These are phyloP conservation scores for Ceratorhiza oryzae-sativae DNA, from an alignment of 1,284 basidiomycete genomes.

Conservation along the genomic window DNA sequence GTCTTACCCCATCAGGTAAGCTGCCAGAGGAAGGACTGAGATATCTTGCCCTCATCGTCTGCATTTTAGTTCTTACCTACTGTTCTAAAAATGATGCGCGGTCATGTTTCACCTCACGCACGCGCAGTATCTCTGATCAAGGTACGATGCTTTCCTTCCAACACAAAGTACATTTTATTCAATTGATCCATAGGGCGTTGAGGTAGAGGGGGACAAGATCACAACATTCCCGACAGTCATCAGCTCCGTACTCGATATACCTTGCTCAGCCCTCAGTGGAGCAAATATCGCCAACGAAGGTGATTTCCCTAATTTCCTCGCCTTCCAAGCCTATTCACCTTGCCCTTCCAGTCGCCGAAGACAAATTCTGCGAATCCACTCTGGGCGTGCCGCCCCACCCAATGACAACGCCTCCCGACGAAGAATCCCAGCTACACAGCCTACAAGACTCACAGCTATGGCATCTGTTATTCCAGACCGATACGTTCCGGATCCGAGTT, in stretches of 20 bases:
- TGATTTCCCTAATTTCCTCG: conserved; percentile 39
- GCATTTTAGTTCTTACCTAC: conserved; percentile 51
- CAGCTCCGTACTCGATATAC: conserved; percentile 56
- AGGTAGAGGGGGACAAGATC: conserved; percentile 59
- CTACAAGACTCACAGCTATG: conserved; percentile 48
- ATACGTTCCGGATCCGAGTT: conserved; percentile 52
- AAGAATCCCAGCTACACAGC: conserved; percentile 31
- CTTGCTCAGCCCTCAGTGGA: conserved; percentile 60
- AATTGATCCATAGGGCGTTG: conserved; percentile 52
- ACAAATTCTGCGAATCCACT: conserved; percentile 64
- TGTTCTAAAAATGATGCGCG: conserved; percentile 52
- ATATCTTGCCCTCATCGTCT: no score
- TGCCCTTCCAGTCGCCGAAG: conserved; percentile 53
- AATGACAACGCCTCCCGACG: conserved; percentile 46
- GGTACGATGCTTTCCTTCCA: conserved; percentile 35
- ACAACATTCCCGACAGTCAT: conserved; percentile 63
- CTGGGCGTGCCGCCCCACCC: conserved; percentile 56
- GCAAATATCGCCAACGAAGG: conserved; percentile 66
- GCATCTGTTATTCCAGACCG: conserved; percentile 54
- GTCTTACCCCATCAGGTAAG: conserved; percentile 61
- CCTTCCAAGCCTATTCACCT: not conserved
- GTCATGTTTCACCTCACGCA: conserved; percentile 53
- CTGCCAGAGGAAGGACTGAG: not conserved
- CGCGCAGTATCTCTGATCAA: conserved; percentile 59
- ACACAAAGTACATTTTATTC: not conserved